phyloP scores from a whole-genome alignment of 2,329 filamentous ascomycete genomes.

The Arachnomyces sp. region DNA sequence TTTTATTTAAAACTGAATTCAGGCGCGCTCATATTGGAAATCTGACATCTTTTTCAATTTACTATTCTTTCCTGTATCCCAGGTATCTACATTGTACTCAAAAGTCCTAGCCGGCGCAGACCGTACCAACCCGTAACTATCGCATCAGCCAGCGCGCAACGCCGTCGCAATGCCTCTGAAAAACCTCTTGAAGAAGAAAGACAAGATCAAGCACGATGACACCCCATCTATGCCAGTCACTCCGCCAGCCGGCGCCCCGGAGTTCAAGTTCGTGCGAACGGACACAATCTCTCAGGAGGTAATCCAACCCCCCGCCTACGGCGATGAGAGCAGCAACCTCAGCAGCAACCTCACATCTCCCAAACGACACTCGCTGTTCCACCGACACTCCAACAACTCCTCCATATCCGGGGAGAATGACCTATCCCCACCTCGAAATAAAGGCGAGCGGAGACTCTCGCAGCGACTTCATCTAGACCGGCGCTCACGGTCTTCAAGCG shows the following conservation, averaged over 20 bases:
- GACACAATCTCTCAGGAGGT: slow-evolving; percentile 75
- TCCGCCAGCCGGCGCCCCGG: slow-evolving; percentile 41
- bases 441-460: slow-evolving; percentile 44
- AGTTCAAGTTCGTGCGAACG: slow-evolving; percentile 77
- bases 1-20: too few relatives aligned
- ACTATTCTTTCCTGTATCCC: too few relatives aligned
- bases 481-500: slow-evolving; percentile 53
- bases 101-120: too few relatives aligned
- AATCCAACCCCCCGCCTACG: slow-evolving; percentile 60
- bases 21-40: too few relatives aligned
- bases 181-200: slow-evolving; percentile 57
- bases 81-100: too few relatives aligned
- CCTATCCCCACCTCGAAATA: slow-evolving; percentile 10
- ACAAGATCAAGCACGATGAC: slow-evolving; percentile 35
- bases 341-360: neutral
- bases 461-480: slow-evolving; percentile 59
- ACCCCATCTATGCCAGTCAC: slow-evolving; percentile 19
- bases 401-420: neutral
- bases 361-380: slow-evolving; percentile 13
- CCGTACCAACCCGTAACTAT: too few relatives aligned
- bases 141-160: neutral
- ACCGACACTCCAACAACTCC: slow-evolving; percentile 18
- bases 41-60: too few relatives aligned
- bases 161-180: slow-evolving; percentile 48
- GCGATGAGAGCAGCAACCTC: slow-evolving; percentile 32